phyloP scores from a whole-genome alignment of 441 rosid genomes.

The Bocquillonia castaneifolia region DNA sequence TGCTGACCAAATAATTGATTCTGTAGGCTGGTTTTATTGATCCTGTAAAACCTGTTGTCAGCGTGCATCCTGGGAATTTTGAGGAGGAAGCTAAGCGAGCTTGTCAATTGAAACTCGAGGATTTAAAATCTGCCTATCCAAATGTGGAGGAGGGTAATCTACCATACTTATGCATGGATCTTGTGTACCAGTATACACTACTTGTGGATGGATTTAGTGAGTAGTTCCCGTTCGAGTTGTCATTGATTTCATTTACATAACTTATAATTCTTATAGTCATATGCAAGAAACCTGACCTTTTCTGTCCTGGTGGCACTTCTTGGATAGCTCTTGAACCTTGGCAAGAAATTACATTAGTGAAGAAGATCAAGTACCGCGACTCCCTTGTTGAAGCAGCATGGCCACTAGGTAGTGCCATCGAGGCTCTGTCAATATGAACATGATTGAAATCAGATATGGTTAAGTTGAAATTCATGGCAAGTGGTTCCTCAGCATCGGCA shows the following conservation, averaged over 20 bases:
- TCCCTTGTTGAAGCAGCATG: constrained; percentile 86
- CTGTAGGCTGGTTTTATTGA: constrained; percentile 78
- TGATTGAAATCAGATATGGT: constrained; percentile 6
- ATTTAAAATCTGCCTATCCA: constrained; percentile 52
- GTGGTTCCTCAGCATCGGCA: constrained; percentile 6
- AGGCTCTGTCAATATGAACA: constrained; percentile 58
- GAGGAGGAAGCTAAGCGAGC: constrained; percentile 78
- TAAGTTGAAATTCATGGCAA: constrained; percentile 4
- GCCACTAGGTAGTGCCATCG: constrained; percentile 99
- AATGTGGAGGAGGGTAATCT: constrained; percentile 48
- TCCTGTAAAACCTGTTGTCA: constrained; percentile 54
- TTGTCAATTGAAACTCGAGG: constrained; percentile 63
- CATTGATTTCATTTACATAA: background rate
- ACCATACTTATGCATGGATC: constrained; percentile 92
- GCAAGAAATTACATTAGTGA: constrained; percentile 82
- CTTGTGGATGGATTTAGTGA: constrained; percentile 92
- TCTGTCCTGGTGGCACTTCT: constrained; percentile 2
- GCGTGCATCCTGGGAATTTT: constrained; percentile 62
- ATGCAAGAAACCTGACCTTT: constrained; percentile 2
- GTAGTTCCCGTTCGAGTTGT: background rate
- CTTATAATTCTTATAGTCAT: background rate
- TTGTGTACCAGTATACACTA: constrained; percentile 76
- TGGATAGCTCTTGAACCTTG: constrained; percentile 61
- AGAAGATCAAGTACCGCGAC: constrained; percentile 61
- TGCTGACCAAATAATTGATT: constrained; percentile 11